phyloP scores from a whole-genome alignment of 352 stramenopile genomes.

The Globisporangium spiculum region DNA sequence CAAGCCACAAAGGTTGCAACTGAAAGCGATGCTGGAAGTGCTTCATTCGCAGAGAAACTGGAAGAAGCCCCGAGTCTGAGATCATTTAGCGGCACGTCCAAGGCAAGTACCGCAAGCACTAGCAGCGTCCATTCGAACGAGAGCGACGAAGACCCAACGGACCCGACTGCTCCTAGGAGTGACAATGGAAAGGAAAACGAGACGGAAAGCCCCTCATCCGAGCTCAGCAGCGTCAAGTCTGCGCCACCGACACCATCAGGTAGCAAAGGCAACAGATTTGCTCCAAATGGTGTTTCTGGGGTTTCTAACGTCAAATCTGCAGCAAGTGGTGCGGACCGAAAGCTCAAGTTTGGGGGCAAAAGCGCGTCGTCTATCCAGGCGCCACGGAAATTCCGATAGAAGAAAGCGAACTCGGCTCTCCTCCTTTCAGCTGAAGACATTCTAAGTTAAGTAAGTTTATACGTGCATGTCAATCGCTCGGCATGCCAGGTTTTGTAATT shows the following conservation, averaged over 20 bases:
- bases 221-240: conserved; percentile 7
- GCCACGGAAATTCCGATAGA: conserved; percentile 19
- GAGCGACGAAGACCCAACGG: conserved; percentile 13
- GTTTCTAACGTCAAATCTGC: conserved; percentile 10
- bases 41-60: neutral
- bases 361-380: conserved; percentile 16
- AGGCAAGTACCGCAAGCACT: conserved; percentile 20
- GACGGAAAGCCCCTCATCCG: neutral
- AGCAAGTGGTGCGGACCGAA: conserved; percentile 10
- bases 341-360: conserved; percentile 16
- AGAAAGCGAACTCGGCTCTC: neutral
- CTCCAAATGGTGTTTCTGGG: neutral
- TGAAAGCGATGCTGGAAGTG: neutral
- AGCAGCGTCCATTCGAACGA: conserved; percentile 17
- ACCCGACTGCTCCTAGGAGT: neutral
- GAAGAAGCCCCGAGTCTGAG: conserved; percentile 2
- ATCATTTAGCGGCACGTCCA: conserved; percentile 9
- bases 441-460: conserved; percentile 17
- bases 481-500: conserved; percentile 1
- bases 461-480: neutral
- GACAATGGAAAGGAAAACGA: conserved; percentile 5
- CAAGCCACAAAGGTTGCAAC: conserved; percentile 31
- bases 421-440: neutral
- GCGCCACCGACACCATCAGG: conserved; percentile 7
- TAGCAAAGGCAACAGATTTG: conserved; percentile 9